phyloP scores from a whole-genome alignment of 108 stramenopile genomes.

The Schizochytrium sp. region DNA sequence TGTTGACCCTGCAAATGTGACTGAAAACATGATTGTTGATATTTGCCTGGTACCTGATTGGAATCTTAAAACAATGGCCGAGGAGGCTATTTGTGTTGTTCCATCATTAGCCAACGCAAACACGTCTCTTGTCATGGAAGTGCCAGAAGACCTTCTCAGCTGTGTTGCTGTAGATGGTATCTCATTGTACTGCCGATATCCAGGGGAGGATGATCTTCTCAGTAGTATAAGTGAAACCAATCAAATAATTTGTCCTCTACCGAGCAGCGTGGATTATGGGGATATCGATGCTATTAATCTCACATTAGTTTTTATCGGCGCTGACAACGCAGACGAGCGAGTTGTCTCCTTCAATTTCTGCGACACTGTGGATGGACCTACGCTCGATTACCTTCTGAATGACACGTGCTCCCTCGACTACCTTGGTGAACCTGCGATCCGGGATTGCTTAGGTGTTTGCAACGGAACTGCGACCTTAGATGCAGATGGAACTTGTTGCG shows the following conservation, averaged over 20 bases:
- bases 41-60: conserved; percentile 45
- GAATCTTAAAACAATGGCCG: conserved; percentile 1
- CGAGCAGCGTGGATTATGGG: neutral
- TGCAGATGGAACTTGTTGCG: conserved; percentile 4
- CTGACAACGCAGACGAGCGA: conserved; percentile 1
- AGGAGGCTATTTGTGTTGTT: neutral
- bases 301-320: neutral
- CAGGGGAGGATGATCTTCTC: neutral
- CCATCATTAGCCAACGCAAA: conserved; percentile 1
- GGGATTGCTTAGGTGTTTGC: conserved; percentile 41
- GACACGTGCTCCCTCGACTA: neutral
- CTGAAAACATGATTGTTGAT: neutral
- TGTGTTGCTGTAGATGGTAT: neutral
- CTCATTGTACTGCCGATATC: neutral
- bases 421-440: neutral
- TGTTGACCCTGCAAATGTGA: neutral
- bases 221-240: neutral
- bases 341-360: neutral
- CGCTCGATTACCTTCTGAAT: conserved; percentile 13
- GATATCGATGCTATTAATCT: neutral
- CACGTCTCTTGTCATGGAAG: neutral
- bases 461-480: neutral
- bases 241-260: neutral
- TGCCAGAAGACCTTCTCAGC: neutral
- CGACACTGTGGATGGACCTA: neutral